A percentile compares a stretch with the other conserved stretches of the same genome.
Evolutionary conservation across 176 grass and related monocot species (phyloP).

Genomic region (Puya raimondii): DNA sequence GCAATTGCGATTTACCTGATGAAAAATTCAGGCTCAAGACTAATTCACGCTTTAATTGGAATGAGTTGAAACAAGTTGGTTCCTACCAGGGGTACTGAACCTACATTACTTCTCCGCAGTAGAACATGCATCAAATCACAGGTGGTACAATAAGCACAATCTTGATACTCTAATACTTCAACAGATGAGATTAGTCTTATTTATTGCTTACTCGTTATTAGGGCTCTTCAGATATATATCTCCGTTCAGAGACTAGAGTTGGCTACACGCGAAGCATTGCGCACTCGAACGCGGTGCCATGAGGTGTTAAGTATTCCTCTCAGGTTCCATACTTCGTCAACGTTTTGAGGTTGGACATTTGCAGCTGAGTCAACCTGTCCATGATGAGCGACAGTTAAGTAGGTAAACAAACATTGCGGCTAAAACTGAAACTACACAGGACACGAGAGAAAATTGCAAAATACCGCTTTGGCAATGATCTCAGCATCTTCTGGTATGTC

Average conservation of each 20-base stretch:
- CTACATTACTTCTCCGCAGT: no score
- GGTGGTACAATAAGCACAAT: no score
- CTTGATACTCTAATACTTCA: background rate
- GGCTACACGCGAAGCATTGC: background rate
- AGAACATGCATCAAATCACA: no score
- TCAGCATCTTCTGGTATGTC: constrained; percentile 49
- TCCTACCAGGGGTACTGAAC: no score
- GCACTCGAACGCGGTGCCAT: constrained; percentile 68
- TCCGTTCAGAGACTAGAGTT: background rate
- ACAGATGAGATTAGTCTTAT: background rate
- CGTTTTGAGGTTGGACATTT: constrained; percentile 71
- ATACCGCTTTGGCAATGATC: constrained; percentile 79
- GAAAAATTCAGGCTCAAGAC: no score
- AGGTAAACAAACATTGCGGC: background rate
- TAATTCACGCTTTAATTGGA: no score
- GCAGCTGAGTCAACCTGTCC: constrained; percentile 66
- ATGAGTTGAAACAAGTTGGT: no score
- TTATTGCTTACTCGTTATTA: background rate
- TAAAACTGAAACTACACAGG: background rate
- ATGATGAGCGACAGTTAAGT: background rate
- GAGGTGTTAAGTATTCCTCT: constrained; percentile 94
- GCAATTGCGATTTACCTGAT: no score
- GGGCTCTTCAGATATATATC: background rate
- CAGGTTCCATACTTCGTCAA: constrained; percentile 74
- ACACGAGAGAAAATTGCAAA: background rate